Base-by-base conservation (phyloP, 345 rosid species). In the Heritiera littoralis region DNA sequence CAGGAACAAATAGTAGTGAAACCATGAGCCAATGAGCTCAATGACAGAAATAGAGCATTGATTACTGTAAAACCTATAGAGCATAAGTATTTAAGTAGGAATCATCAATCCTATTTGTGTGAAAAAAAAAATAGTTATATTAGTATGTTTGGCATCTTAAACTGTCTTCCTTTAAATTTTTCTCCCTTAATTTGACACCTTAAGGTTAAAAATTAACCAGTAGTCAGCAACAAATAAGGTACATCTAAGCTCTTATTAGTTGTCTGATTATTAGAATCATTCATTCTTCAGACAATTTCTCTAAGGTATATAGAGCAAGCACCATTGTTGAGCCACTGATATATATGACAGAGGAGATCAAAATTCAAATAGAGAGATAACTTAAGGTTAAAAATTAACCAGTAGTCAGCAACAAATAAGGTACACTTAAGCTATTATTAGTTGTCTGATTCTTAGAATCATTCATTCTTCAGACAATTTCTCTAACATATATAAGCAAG, bases 21-120 rank as follows among this genome's bases (percentile, higher is more conserved):
- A 74, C 41, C 58, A 74, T 3, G 20, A 20, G 67, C 52, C 67
- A 43, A 32, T n/a, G 64, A 20, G 7, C 40, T 43, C 54, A 74
- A 71, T 71, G 75, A 70, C 4, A 70, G 59, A 71, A 71, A 71
- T 71, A 1, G 17, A 71, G 23, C 45, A 49, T 51, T 30, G 75
- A 13, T 70, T 49, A 46, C 32, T 72, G 23, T 32, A 32, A 51
- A 52, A 6, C 76, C 63, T 72, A 32, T 1, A 51, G 15, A 30
- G 59, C 60, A 9, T 17, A 51, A 52, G 46, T 5, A 32, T 52
- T 15, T 52, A 32, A 72, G 28, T 51, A 52, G 9, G 61, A 52
- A 46, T 72, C 40, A 52, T 12, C 23, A 2, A 35, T 35, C 32
- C 28, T 35, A 51, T 35, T 52, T 51, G 46, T 30, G 23, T 72